Percentiles rank a stretch among this genome's conserved stretches.
phyloP scores from a whole-genome alignment of 192 early-diverging fungal species.

The Coemansia sp. region DNA sequence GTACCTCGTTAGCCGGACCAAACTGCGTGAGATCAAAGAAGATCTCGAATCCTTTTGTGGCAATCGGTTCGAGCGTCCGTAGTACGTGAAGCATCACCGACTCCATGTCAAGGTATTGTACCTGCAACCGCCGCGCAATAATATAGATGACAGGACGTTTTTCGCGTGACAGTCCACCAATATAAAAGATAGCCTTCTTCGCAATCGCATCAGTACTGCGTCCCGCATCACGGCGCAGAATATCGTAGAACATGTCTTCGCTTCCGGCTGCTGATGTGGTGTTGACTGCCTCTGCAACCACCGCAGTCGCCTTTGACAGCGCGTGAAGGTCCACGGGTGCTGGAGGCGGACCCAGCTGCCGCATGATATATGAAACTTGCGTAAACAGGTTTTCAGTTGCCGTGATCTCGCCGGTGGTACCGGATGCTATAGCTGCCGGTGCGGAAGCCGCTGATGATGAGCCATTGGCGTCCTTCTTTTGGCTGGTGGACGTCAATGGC shows the following conservation, averaged over 20 bases:
- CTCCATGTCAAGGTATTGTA: slow-evolving; percentile 84
- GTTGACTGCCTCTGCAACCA: slow-evolving; percentile 18
- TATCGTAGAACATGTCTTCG: slow-evolving; percentile 60
- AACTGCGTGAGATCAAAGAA: slow-evolving; percentile 84
- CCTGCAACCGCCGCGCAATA: slow-evolving; percentile 73
- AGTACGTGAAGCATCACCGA: slow-evolving; percentile 75
- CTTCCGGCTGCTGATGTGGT: slow-evolving; percentile 12
- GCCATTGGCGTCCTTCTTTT: slow-evolving; percentile 6
- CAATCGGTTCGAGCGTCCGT: slow-evolving; percentile 66
- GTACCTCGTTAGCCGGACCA: slow-evolving; percentile 77
- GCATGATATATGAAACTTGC: slow-evolving; percentile 80
- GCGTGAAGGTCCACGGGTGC: slow-evolving; percentile 45
- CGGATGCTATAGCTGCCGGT: not conserved
- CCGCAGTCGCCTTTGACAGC: slow-evolving; percentile 26
- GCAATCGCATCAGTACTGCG: slow-evolving; percentile 68
- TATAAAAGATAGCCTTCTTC: slow-evolving; percentile 77
- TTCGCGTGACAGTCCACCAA: slow-evolving; percentile 75
- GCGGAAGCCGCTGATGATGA: not conserved
- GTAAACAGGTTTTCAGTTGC: slow-evolving; percentile 71
- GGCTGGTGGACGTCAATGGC: slow-evolving; percentile 6
- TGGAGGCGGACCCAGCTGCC: slow-evolving; percentile 85
- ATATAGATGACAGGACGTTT: slow-evolving; percentile 83
- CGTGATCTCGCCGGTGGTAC: slow-evolving; percentile 29
- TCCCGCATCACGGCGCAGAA: slow-evolving; percentile 70
- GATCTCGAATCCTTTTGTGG: slow-evolving; percentile 74